phyloP scores from a whole-genome alignment of 2,329 filamentous ascomycete species.

The Fusarium floridanum region DNA sequence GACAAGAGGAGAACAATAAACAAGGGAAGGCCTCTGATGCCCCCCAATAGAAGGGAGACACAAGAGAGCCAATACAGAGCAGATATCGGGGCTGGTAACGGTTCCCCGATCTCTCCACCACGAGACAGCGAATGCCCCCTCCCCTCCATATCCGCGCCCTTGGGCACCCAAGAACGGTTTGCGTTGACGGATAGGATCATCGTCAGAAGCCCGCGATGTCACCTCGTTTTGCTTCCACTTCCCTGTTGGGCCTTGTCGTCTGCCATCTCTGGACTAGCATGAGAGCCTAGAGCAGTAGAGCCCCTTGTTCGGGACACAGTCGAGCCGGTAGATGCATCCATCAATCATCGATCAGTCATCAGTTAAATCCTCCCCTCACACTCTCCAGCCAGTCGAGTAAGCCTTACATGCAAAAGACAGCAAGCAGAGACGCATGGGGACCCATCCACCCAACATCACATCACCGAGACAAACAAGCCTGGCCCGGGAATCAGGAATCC shows the following conservation, averaged over 20 bases:
- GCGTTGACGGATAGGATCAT: constrained; percentile 34
- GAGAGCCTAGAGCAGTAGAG: constrained; percentile 15
- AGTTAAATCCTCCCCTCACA: constrained; percentile 16
- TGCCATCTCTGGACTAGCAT: constrained; percentile 32
- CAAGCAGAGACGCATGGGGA: not conserved
- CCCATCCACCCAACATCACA: constrained; percentile 6
- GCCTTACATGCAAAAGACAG: no score
- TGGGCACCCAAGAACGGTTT: constrained; percentile 29
- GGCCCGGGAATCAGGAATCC: constrained; percentile 22
- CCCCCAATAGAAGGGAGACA: constrained; percentile 2
- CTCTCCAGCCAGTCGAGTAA: constrained; percentile 7
- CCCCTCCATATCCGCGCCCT: constrained; percentile 19
- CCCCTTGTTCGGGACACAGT: constrained; percentile 31
- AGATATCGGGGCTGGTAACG: constrained; percentile 23
- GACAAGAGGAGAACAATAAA: not conserved
- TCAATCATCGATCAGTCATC: constrained; percentile 34
- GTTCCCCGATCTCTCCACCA: constrained; percentile 37
- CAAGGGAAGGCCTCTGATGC: not conserved
- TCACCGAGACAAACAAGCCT: constrained; percentile 2
- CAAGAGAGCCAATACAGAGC: not conserved
- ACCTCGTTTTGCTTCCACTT: constrained; percentile 29
- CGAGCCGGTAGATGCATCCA: constrained; percentile 31
- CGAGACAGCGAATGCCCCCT: constrained; percentile 12
- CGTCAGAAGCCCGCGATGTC: constrained; percentile 21
- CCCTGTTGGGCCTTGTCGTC: constrained; percentile 32